Evolutionary conservation across 768 basidiomycete genomes (phyloP), one percentile per base, ranked within the genome.

Genomic region (Boletus reticuloceps): DNA sequence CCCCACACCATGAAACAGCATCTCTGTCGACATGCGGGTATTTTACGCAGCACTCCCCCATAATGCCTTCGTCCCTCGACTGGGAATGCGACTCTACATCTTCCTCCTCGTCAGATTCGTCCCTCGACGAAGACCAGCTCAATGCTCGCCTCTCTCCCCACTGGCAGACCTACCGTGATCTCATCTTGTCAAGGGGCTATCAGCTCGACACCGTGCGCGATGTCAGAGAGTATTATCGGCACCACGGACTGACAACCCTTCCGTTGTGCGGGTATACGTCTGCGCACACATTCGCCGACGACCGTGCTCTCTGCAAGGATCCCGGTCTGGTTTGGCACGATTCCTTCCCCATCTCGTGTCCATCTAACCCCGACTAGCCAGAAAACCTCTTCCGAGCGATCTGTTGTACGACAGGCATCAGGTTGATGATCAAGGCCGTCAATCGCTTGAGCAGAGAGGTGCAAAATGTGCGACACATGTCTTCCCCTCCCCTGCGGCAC

Each of bases 321-420:
- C 77, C 82, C 32, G 87, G 89, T 40, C 70, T 90, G 69, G 89
- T 89, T 56, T 64, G 84, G 22, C 34, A 20, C 14, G 4, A 39
- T 50, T 20, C 25, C 19, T 43, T 55, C 12, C 43, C 25, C 32
- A 43, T 47, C 22, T 46, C 50, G 32, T 36, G 39, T 6, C 19
- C 49, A 40, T 34, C 58, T 64, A 8, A 69, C 31, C 19, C 34
- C 54, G 49, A 29, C 34, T 56, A 90, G 89, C 86, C 81, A 43
- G 88, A 87, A 55, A 83, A 84, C 64, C 72, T 91, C 39, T 91
- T 91, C 69, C 80, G 88, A 46, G 89, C 88, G 25, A 78, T 76
- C 46, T 77, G 80, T 58, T 68, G 74, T 50, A 67, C 62, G 48
- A 83, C 85, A 56, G 80, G 78, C 19, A 69, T 57, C 56, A 82